Conservation (phyloP, 768 basidiomycete species). For the Clitopilus passeckerianus region DNA sequence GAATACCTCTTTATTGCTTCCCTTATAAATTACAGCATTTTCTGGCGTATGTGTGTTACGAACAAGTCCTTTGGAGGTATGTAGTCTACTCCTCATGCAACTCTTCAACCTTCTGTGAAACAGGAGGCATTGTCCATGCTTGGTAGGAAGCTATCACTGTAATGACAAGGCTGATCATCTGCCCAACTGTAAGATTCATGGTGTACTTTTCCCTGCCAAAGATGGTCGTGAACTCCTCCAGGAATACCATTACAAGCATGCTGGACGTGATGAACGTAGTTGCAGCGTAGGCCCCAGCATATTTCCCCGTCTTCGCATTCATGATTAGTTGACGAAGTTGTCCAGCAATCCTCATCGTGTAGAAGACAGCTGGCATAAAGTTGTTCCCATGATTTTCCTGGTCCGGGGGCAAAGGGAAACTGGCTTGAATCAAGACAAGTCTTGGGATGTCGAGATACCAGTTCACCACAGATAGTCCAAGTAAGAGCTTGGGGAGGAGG, state of each 20-base stretch:
- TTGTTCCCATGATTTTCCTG: background rate
- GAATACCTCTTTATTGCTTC: background rate
- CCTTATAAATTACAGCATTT: background rate
- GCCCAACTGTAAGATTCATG: background rate
- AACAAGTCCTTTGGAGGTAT: background rate
- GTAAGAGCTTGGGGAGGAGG: background rate
- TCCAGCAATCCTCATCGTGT: background rate
- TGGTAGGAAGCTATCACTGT: background rate
- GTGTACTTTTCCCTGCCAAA: background rate
- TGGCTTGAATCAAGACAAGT: background rate
- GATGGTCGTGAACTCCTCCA: background rate
- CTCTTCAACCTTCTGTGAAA: background rate
- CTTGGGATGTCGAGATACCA: background rate
- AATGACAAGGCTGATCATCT: background rate
- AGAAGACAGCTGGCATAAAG: background rate
- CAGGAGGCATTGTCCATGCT: background rate
- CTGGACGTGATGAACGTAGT: background rate
- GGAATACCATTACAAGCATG: background rate
- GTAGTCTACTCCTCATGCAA: background rate
- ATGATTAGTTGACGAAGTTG: background rate
- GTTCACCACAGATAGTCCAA: background rate
- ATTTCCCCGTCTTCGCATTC: background rate
- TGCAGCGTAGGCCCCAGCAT: background rate
- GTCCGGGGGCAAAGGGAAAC: background rate
- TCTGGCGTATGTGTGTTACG: background rate